phyloP scores from a whole-genome alignment of 768 basidiomycete genomes.

The Leccinellum rugosiceps region DNA sequence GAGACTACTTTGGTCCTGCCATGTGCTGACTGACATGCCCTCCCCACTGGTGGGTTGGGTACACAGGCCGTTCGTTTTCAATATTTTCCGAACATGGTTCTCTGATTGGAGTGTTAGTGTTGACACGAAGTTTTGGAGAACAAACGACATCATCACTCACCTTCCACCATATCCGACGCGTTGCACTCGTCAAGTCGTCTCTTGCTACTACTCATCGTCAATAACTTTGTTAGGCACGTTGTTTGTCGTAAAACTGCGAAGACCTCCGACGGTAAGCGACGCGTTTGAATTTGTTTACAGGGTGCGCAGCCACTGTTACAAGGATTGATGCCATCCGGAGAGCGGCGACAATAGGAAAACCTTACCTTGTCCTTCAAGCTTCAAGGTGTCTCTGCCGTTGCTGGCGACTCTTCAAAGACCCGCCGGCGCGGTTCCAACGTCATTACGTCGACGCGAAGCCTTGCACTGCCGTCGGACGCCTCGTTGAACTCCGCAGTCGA shows the following conservation, averaged over 20 bases:
- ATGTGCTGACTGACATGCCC: neutral
- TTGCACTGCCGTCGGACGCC: neutral
- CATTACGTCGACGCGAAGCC: neutral
- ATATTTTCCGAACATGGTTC: conserved; percentile 2
- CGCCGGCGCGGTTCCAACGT: neutral
- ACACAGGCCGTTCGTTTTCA: neutral
- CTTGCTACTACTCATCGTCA: conserved; percentile 18
- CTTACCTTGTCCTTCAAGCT: neutral
- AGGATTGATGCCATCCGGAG: conserved; percentile 2
- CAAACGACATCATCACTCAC: conserved; percentile 3
- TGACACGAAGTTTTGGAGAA: neutral
- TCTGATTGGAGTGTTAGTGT: neutral
- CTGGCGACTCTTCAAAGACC: neutral
- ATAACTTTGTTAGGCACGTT: neutral
- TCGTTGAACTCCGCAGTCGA: conserved; percentile 1
- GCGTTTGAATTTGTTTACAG: neutral
- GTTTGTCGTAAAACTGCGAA: neutral
- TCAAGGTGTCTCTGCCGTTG: neutral
- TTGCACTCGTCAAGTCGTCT: conserved; percentile 13
- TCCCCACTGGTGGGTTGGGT: neutral
- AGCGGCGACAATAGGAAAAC: conserved; percentile 14
- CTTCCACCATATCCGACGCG: conserved; percentile 5
- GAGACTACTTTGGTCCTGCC: neutral
- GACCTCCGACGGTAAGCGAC: conserved; percentile 10
- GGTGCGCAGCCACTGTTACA: neutral